Evolutionary conservation across 495 filamentous ascomycete species (phyloP).

Genomic region (Astrothelium macrocarpum): DNA sequence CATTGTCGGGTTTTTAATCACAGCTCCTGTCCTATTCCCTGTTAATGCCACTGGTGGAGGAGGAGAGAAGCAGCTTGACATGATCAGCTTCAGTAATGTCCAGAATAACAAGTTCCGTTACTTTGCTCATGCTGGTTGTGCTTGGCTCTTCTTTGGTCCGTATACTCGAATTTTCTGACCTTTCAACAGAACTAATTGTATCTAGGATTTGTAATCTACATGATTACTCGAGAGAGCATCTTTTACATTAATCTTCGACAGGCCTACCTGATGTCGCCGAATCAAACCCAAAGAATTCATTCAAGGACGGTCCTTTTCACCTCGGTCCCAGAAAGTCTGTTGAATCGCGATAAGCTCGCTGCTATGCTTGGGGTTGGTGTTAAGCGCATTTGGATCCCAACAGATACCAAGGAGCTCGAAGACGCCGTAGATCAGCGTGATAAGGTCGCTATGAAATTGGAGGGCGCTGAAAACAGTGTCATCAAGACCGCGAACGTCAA

Average conservation of each 20-base stretch:
- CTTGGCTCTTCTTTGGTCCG: conserved; percentile 65
- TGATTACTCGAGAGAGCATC: conserved; percentile 83
- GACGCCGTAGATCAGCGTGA: conserved; percentile 79
- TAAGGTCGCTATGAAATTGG: conserved; percentile 71
- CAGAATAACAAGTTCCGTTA: conserved; percentile 29
- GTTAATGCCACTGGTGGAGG: conserved; percentile 41
- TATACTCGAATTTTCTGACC: not conserved
- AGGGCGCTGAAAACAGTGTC: conserved; percentile 80
- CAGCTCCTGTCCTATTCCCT: conserved; percentile 38
- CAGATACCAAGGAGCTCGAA: conserved; percentile 71
- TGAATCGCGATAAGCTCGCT: conserved; percentile 62
- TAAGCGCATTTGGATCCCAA: conserved; percentile 77
- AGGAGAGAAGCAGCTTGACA: conserved; percentile 56
- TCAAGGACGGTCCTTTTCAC: conserved; percentile 90
- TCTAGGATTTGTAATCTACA: conserved; percentile 68
- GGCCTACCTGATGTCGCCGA: conserved; percentile 81
- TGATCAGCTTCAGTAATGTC: conserved; percentile 71
- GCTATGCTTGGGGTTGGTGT: conserved; percentile 72
- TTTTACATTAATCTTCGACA: conserved; percentile 94
- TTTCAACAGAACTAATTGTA: not conserved
- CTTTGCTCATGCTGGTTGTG: conserved; percentile 67
- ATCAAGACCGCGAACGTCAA: conserved; percentile 72
- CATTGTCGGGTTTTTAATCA: conserved; percentile 35
- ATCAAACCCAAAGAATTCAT: conserved; percentile 81
- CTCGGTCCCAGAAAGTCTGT: conserved; percentile 66